Base-by-base conservation (phyloP, 2,329 filamentous ascomycete genomes). In the Bisporella sp. region DNA sequence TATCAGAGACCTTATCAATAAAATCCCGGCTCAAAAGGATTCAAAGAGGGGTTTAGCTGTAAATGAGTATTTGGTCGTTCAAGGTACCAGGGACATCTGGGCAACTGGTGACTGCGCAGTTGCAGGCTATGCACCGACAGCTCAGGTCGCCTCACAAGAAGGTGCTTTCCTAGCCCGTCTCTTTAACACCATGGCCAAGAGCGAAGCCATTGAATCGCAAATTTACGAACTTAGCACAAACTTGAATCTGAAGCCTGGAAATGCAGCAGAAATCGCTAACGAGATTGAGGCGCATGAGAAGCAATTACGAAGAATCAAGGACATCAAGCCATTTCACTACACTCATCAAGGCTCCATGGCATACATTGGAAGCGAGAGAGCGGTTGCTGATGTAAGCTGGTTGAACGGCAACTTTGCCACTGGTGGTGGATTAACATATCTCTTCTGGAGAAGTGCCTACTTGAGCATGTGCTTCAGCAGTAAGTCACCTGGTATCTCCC, bases 401-500 rank as follows among this genome's bases (percentile, higher is more conserved):
- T 84, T 95, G 74, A 95, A 93, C 64, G 93, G 93, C 59, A 99
- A 97, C 75, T 80, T 99, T 62, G 92, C 93, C 55, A 89, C 85
- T 43, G 93, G 92, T 67, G 93, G 93, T 67, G 89, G 86, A 64
- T 76, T 97, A 72, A 99, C 93, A 50, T 99, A 95, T 74, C 81
- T 96, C 60, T 99, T 99, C 82, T 99, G 93, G 93, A 82, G 91
- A 69, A 95, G 88, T 67, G 93, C 92, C 49, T 99, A 99, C 71
- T 76, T 99, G 69, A 96, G 89, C 78, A 99, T 99, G 93, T 96
- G 92, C 82, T 99, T 99, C 72, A 97, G 91, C 83, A 91, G 89
- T 93, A 80, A 84, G 89, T 87, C 60, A 53, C 35, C 21, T 31
- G 42, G 21, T 37, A 21, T 37, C 41, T 5, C 48, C 12, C 45